Base-by-base conservation (phyloP, 805 yeast genomes). In the Sungouiella blattae region DNA sequence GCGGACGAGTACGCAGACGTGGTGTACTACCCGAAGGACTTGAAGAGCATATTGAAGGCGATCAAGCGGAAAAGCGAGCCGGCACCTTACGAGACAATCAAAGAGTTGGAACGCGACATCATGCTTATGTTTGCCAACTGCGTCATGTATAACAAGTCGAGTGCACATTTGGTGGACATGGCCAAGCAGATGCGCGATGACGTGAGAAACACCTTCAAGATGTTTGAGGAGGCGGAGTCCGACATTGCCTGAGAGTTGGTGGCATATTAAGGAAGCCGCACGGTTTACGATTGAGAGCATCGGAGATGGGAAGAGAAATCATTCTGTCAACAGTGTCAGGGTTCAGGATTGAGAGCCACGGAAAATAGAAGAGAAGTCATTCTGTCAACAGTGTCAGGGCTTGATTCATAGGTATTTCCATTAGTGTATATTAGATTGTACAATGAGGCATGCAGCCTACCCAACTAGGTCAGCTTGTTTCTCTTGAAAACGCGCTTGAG, bases 111-210 rank as follows among this genome's bases (percentile, higher is more conserved):
- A 46, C 64, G 83, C 33, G 86, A 82, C 42, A 65, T 86, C 28
- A 71, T 80, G 63, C 64, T 80, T 40, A 83, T 86, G 93, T 83
- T 82, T 60, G 83, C 91, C 33, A 86, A 86, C 56, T 86, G 91
- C 12, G 73, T 85, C 12, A 86, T 86, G 93, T 86, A 80, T 60
- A 85, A 86, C 56, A 75, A 75, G 47, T 69, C 77, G 41, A 78
- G 73, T 40, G 74, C 79, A 18, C 87, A 80, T 35, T 69, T 83
- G 41, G 76, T 74, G 28, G 56, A 60, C 24, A 73, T 85, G 71
- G 75, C 87, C 1, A 62, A 71, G 42, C 85, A 78, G 44, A 83
- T 86, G 91, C 79, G 76, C 62, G 62, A 67, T 27, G 93, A 83
- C 33, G 76, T 82, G 4, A 76, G 73, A 22, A 73, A 67, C 11